A percentile compares a stretch with the other conserved stretches of the same genome.
Conservation (phyloP, 306 rosid genomes). For the Geum urbanum region DNA sequence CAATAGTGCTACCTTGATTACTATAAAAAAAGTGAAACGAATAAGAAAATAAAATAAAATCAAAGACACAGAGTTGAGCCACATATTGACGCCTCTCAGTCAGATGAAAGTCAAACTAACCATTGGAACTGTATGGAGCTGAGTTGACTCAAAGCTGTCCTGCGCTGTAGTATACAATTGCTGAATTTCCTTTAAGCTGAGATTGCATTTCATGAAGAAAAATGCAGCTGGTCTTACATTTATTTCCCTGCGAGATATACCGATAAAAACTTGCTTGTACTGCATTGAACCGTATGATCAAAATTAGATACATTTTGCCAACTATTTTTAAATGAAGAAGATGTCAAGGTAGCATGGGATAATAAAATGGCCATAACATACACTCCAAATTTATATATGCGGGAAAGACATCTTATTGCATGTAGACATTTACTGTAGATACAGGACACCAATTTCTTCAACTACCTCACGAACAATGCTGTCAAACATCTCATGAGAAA, state of each 20-base stretch:
- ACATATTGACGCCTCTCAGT: constrained; percentile 2
- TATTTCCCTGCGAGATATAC: constrained; percentile 70
- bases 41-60: no score
- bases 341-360: background rate
- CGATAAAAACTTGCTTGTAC: constrained; percentile 60
- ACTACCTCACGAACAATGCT: constrained; percentile 91
- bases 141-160: constrained; percentile 92
- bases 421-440: background rate
- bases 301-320: constrained; percentile 21
- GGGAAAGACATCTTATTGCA: background rate
- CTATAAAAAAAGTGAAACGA: background rate
- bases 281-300: constrained; percentile 38
- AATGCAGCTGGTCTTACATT: constrained; percentile 79
- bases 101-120: constrained; percentile 39
- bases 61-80: constrained; percentile 1
- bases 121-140: constrained; percentile 67
- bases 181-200: constrained; percentile 65
- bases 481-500: constrained; percentile 81
- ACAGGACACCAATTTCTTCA: constrained; percentile 76
- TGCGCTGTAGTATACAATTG: constrained; percentile 61
- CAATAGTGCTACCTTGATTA: background rate
- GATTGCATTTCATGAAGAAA: constrained; percentile 79
- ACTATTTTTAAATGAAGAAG: background rate
- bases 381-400: background rate
- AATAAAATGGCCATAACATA: background rate